Evolutionary conservation across 2,329 filamentous ascomycete species (phyloP), one percentile per base, ranked within the genome.

Genomic region (Aspergillus alliaceus): DNA sequence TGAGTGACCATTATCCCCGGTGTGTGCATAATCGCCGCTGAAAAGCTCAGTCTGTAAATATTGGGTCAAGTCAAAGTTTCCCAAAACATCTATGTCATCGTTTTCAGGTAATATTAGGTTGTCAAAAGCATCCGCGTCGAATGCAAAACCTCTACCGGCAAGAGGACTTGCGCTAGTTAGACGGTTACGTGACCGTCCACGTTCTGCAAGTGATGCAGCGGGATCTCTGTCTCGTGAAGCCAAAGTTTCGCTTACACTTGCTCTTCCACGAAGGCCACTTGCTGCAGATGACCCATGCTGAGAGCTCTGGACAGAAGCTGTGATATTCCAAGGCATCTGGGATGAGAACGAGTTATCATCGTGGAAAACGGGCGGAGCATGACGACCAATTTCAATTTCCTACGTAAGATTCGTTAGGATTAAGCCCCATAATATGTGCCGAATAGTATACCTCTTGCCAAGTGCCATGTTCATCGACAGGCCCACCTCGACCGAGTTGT

Each of bases 311-410:
- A 80, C 67, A 2, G 84, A 85, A 3, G 82, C 79, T 7, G 79
- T 84, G 44, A 82, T 75, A 61, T 90, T 90, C 87, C 87, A 90
- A 11, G 87, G 87, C 80, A 90, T 86, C n/a, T 82, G 76, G 4
- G 82, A 84, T 24, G 84, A 44, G 15, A 44, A 27, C 15, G 40
- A 84, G 27, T 84, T 83, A 53, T 87, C 84, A 57, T 96, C 89
- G 4, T 85, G 84, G 53, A 95, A 81, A 7, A 84, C 83, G 0
- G 84, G 81, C 0, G 80, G 83, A 1, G 84, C 88, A 40, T 90
- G 85, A 73, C 90, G 85, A 20, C 87, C 90, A 24, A 90, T 73
- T 71, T 96, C 91, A 20, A 88, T 72, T 8, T 83, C 83, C 61
- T 79, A 60, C 11, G 44, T 4, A 6, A 6, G 1, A 12, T n/a